Percentiles rank a stretch among this genome's conserved stretches.
phyloP scores from a whole-genome alignment of 2,329 filamentous ascomycete genomes.

The Epichloe hybrida region DNA sequence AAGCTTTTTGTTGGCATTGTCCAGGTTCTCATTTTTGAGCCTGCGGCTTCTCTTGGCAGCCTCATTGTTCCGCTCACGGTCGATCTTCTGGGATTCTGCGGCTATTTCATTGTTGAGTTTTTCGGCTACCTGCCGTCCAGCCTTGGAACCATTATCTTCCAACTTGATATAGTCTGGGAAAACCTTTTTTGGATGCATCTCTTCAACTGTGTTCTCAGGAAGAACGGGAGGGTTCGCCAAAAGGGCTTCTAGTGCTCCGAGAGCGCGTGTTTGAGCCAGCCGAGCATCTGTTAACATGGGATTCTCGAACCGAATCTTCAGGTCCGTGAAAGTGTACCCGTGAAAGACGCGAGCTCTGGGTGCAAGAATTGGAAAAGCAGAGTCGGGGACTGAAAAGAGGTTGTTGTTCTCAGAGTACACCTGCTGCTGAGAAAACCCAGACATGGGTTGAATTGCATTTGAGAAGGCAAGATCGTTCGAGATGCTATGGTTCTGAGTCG shows the following conservation, averaged over 20 bases:
- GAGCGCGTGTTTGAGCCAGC: neutral
- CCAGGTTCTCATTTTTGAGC: constrained; percentile 8
- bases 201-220: constrained; percentile 12
- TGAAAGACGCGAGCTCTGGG: neutral
- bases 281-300: neutral
- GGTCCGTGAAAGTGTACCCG: neutral
- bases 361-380: neutral
- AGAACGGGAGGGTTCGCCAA: constrained; percentile 13
- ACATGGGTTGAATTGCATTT: neutral
- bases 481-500: neutral
- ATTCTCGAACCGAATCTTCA: neutral
- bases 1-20: constrained; percentile 2
- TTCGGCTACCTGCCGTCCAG: neutral
- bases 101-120: constrained; percentile 16
- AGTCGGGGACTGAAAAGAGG: neutral
- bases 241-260: neutral
- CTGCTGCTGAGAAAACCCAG: neutral
- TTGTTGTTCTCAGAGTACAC: neutral
- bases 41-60: constrained; percentile 23
- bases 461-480: neutral
- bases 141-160: constrained; percentile 1
- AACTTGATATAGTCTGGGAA: constrained; percentile 10
- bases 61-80: constrained; percentile 23
- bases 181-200: constrained; percentile 15
- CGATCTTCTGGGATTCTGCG: constrained; percentile 10